These are phyloP conservation scores for Candida tibetensis DNA, from an alignment of 805 yeast species.

Conservation along the genomic window DNA sequence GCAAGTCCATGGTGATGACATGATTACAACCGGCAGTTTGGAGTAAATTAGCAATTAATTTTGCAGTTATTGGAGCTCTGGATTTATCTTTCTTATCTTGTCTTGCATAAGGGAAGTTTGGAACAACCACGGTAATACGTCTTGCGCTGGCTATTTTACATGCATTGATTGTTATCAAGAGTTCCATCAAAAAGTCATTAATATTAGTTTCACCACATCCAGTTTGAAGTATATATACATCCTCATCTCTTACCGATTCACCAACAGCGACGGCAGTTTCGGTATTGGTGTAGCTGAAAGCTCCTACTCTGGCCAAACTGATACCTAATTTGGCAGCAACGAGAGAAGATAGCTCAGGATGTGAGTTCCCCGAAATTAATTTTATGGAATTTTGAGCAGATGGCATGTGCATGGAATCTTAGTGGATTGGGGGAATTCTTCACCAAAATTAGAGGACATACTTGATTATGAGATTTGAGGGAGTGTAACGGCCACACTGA, in stretches of 20 bases:
- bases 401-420: conserved; percentile 12
- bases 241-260: conserved; percentile 88
- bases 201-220: conserved; percentile 74
- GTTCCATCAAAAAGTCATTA: conserved; percentile 84
- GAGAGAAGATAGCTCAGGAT: conserved; percentile 73
- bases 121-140: conserved; percentile 89
- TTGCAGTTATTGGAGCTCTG: conserved; percentile 95
- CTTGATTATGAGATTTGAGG: too few relatives aligned
- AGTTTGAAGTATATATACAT: conserved; percentile 79
- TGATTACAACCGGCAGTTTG: conserved; percentile 95
- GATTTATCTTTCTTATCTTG: conserved; percentile 96
- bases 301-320: conserved; percentile 70
- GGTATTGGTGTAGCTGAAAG: conserved; percentile 79
- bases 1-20: conserved; percentile 94
- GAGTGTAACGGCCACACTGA: too few relatives aligned
- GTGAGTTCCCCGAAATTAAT: conserved; percentile 66
- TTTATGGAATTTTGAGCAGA: conserved; percentile 45
- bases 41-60: conserved; percentile 84
- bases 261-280: conserved; percentile 86
- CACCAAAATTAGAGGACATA: too few relatives aligned
- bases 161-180: conserved; percentile 87
- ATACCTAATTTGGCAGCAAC: conserved; percentile 68
- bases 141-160: conserved; percentile 96
- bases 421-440: too few relatives aligned
- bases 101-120: conserved; percentile 95